Evolutionary conservation across 192 early-diverging fungal genomes (phyloP), one percentile per base, ranked within the genome.

Genomic region (Podila epigama): DNA sequence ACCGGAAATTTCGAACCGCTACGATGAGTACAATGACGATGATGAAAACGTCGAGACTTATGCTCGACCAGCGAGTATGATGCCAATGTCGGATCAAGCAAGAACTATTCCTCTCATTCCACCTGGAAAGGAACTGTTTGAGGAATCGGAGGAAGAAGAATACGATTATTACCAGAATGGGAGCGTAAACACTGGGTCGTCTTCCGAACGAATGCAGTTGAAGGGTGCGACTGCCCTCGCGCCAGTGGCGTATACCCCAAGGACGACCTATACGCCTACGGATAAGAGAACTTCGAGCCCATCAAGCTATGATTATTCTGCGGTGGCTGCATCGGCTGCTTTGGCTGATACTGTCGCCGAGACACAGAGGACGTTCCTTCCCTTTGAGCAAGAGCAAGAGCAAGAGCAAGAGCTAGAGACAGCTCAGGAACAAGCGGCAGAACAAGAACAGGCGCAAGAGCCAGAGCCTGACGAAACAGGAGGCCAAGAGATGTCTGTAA

Each of bases 181-280:
- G n/a, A n/a, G n/a, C 44, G 44, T 48, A 18, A 48, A 48, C 44
- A 48, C 44, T 4, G 20, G 16, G n/a, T 8, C 25, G 16, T 48
- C 44, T 8, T 48, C 44, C 44, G 7, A 48, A 15, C 44, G n/a
- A 5, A 18, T 22, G 58, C 15, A 35, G 3, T 15, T 31, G 20
- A 11, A 15, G 7, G 4, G 11, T 20, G 50, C 65, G 2, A 61
- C 32, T 2, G 35, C 60, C 5, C 28, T 68, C 28, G 22, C 20
- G 3, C 73, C 73, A 22, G 20, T 77, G 6, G 5, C 44, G 5
- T 68, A 77, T 42, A 52, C 65, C 3, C 65, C 73, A 18, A 58
- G 39, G 36, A 77, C 65, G 2, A 61, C 61, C 2, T 77, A 77
- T 18, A 58, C 20, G 11, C 56, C 66, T 7, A 18, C 57, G 0